These are phyloP conservation scores for Coemansia sp. DNA, from an alignment of 192 early-diverging fungal genomes.

Conservation along the genomic window DNA sequence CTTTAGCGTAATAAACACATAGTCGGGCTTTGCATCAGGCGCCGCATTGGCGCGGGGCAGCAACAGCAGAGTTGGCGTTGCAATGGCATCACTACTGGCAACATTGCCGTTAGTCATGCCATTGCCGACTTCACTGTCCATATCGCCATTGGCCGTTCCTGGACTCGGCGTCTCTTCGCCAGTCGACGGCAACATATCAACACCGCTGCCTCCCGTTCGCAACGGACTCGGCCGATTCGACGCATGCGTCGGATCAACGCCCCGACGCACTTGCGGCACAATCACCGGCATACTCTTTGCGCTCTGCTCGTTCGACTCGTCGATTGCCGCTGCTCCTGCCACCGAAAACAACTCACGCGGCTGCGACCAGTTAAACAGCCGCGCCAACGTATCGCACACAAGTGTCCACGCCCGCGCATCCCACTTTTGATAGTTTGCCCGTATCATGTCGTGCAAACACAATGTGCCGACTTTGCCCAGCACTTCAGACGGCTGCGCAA, in stretches of 20 bases:
- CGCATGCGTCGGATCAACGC: conserved; percentile 10
- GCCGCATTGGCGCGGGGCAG: conserved; percentile 3
- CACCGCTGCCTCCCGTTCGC: conserved; percentile 26
- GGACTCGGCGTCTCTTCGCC: conserved; percentile 17
- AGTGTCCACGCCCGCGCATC: conserved; percentile 71
- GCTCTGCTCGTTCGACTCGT: conserved; percentile 8
- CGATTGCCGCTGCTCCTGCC: conserved; percentile 33
- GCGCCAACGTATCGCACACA: conserved; percentile 66
- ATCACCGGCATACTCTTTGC: conserved; percentile 14
- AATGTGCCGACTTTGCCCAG: conserved; percentile 85
- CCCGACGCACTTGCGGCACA: conserved; percentile 13
- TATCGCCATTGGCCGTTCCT: not conserved
- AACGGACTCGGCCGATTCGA: conserved; percentile 34
- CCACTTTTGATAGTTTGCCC: conserved; percentile 73
- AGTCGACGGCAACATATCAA: conserved; percentile 23
- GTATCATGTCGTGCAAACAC: conserved; percentile 87
- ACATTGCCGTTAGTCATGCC: not conserved
- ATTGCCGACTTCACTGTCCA: not conserved
- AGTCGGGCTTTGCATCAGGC: conserved; percentile 59
- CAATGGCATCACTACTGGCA: not conserved
- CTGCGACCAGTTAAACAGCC: conserved; percentile 79
- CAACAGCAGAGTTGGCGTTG: not conserved
- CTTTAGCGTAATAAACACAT: conserved; percentile 83
- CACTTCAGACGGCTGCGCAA: conserved; percentile 91
- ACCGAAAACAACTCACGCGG: conserved; percentile 59